Conservation (phyloP, 2,329 filamentous ascomycete genomes). For the Fusarium albosuccineum region DNA sequence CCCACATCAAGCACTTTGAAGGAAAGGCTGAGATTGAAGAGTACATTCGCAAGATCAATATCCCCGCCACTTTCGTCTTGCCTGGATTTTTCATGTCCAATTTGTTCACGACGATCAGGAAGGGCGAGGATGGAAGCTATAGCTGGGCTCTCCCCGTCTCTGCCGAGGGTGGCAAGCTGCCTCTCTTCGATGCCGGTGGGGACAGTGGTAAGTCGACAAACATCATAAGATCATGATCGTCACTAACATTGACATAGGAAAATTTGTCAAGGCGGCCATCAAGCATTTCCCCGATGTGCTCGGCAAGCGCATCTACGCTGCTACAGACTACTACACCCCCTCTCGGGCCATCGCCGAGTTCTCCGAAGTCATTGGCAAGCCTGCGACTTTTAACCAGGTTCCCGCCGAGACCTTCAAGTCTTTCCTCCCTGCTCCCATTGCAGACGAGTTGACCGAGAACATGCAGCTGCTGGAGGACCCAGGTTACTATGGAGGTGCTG, state of each 20-base stretch:
- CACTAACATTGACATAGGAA: constrained; percentile 4
- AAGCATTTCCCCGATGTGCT: constrained; percentile 42
- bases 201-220: constrained; percentile 54
- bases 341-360: constrained; percentile 51
- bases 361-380: constrained; percentile 52
- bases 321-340: constrained; percentile 54
- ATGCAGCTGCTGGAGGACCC: constrained; percentile 57
- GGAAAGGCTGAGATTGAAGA: constrained; percentile 67
- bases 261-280: constrained; percentile 53
- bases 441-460: constrained; percentile 58
- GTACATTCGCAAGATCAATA: constrained; percentile 65
- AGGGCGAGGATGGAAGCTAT: constrained; percentile 39
- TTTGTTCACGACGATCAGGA: constrained; percentile 46
- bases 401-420: constrained; percentile 53
- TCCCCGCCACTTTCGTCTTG: constrained; percentile 65
- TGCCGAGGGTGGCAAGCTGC: constrained; percentile 50
- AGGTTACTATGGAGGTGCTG: constrained; percentile 56
- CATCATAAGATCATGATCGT: too few species aligned
- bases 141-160: constrained; percentile 43
- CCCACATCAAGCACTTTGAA: constrained; percentile 65
- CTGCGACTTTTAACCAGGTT: constrained; percentile 48
- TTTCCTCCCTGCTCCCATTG: constrained; percentile 46
- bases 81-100: constrained; percentile 70
- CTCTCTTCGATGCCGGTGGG: constrained; percentile 52
- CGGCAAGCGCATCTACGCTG: constrained; percentile 53